Percentiles rank a stretch among this genome's conserved stretches.
These are phyloP conservation scores for Leccinellum albellum DNA, from an alignment of 768 basidiomycete genomes.

Conservation along the genomic window DNA sequence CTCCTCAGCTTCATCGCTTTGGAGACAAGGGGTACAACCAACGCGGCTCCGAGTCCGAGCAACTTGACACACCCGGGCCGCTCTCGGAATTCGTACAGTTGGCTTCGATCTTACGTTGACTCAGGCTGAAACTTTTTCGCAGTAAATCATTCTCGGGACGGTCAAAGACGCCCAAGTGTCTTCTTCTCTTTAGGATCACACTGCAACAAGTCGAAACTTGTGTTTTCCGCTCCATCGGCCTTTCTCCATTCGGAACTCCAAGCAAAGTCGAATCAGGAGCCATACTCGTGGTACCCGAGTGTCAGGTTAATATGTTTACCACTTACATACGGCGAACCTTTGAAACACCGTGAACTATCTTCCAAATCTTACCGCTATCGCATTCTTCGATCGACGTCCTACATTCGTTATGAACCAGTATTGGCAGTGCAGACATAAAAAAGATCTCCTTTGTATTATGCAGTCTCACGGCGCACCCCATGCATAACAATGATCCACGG, in stretches of 20 bases:
- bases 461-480: not conserved
- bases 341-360: not conserved
- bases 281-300: not conserved
- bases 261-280: not conserved
- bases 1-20: not conserved
- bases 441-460: not conserved
- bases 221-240: not conserved
- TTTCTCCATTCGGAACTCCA: not conserved
- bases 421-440: not conserved
- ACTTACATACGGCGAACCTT: not conserved
- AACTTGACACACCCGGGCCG: not conserved
- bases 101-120: not conserved
- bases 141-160: not conserved
- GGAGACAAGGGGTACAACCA: not conserved
- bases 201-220: not conserved
- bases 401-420: not conserved
- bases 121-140: not conserved
- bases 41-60: not conserved
- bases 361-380: not conserved
- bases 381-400: not conserved
- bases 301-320: not conserved
- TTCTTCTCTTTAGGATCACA: not conserved
- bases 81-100: not conserved
- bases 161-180: not conserved
- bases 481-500: not conserved